Percentiles rank a stretch among this genome's conserved stretches.
phyloP scores from a whole-genome alignment of 139 green algal species.

The Coccomyxa sp. region DNA sequence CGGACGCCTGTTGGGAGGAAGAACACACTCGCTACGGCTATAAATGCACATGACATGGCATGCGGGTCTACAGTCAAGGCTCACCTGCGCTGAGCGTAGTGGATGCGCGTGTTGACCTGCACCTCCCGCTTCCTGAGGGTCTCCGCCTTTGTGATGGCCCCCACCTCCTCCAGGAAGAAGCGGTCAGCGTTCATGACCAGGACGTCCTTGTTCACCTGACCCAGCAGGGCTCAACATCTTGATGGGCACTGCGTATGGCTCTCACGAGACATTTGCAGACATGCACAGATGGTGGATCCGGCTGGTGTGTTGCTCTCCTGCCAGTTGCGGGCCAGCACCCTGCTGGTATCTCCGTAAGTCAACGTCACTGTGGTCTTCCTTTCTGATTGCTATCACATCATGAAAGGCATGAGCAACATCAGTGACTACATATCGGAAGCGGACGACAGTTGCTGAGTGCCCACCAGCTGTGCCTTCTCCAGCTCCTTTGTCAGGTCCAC shows the following conservation, averaged over 20 bases:
- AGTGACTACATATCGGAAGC: neutral
- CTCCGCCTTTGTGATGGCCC: slow-evolving; percentile 30
- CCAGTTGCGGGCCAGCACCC: neutral
- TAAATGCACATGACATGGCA: neutral
- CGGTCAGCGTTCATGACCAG: slow-evolving; percentile 40
- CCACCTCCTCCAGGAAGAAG: slow-evolving; percentile 38
- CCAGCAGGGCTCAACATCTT: neutral
- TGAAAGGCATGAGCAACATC: neutral
- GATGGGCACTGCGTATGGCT: neutral
- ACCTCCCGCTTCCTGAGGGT: slow-evolving; percentile 39
- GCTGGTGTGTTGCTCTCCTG: neutral
- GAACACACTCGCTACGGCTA: neutral
- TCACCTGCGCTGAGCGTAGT: slow-evolving; percentile 77
- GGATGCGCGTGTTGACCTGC: slow-evolving; percentile 53
- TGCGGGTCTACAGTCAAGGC: neutral
- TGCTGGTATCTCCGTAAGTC: neutral
- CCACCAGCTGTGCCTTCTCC: slow-evolving; percentile 20
- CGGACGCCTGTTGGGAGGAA: neutral
- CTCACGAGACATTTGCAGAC: neutral
- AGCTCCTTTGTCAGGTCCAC: slow-evolving; percentile 16
- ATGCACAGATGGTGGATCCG: no score
- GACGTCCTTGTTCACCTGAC: slow-evolving; percentile 27
- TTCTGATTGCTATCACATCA: neutral
- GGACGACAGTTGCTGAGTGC: neutral
- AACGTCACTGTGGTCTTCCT: no score